Conservation (phyloP, 441 rosid species). For the Syzygium malaccense region DNA sequence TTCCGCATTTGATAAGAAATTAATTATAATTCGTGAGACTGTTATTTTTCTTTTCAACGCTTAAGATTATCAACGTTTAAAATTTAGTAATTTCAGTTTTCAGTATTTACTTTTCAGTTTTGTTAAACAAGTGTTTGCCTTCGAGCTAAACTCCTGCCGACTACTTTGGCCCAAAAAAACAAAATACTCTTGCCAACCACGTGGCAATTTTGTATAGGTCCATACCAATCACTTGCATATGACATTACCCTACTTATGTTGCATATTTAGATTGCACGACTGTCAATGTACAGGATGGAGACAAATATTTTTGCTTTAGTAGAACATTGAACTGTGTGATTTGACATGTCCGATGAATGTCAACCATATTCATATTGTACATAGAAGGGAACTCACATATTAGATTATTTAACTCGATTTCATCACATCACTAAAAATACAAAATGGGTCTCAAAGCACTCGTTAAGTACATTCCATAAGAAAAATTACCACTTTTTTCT, state of each 20-base stretch:
- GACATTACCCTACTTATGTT: not conserved
- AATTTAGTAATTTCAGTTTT: not conserved
- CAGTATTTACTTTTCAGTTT: not conserved
- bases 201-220: not conserved
- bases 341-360: not conserved
- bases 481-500: not conserved
- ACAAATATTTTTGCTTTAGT: not conserved
- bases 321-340: not conserved
- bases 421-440: not conserved
- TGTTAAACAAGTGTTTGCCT: not conserved
- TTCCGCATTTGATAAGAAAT: not conserved
- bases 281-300: not conserved
- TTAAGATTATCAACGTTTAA: not conserved
- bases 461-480: not conserved
- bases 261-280: not conserved
- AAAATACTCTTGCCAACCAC: not conserved
- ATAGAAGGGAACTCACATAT: not conserved
- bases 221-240: not conserved
- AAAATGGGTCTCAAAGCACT: not conserved
- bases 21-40: rapidly evolving
- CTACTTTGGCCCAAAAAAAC: not conserved
- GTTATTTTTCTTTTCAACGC: not conserved
- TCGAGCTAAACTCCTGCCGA: not conserved
- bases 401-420: not conserved
- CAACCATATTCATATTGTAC: not conserved